A percentile compares a stretch with the other conserved stretches of the same genome.
phyloP scores from a whole-genome alignment of 257 asterid genomes.

The Nicotiana tomentosiformis region DNA sequence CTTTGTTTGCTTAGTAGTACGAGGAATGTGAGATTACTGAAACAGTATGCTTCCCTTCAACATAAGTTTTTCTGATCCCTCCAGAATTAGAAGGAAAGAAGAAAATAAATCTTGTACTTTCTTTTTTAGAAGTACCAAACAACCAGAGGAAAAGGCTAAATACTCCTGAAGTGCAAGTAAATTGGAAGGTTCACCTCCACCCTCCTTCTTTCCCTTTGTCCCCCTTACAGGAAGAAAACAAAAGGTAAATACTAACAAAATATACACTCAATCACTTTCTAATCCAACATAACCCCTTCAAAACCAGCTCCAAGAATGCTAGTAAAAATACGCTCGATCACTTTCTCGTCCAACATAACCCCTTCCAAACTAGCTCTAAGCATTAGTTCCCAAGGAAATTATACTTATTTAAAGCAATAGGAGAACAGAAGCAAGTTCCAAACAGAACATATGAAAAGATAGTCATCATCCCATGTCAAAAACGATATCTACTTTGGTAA shows the following conservation, averaged over 20 bases:
- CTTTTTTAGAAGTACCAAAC: background rate
- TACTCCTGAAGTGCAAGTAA: background rate
- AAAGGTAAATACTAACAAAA: no score
- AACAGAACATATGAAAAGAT: background rate
- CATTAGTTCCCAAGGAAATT: background rate
- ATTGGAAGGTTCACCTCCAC: background rate
- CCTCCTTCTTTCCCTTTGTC: no score
- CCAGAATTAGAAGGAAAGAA: background rate
- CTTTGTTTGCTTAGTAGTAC: background rate
- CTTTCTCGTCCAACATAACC: no score
- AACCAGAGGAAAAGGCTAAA: background rate
- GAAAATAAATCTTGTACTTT: background rate
- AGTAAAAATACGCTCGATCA: no score
- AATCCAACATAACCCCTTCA: background rate
- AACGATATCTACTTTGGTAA: background rate
- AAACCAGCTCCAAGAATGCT: background rate
- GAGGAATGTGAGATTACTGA: background rate
- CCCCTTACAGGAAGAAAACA: no score
- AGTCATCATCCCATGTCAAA: background rate
- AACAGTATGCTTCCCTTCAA: background rate
- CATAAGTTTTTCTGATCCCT: background rate
- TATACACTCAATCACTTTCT: no score
- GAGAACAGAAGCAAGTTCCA: background rate
- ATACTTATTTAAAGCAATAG: background rate
- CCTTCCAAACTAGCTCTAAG: background rate